These are phyloP conservation scores for Populus tomentosa DNA, from an alignment of 441 rosid genomes.

Conservation along the genomic window DNA sequence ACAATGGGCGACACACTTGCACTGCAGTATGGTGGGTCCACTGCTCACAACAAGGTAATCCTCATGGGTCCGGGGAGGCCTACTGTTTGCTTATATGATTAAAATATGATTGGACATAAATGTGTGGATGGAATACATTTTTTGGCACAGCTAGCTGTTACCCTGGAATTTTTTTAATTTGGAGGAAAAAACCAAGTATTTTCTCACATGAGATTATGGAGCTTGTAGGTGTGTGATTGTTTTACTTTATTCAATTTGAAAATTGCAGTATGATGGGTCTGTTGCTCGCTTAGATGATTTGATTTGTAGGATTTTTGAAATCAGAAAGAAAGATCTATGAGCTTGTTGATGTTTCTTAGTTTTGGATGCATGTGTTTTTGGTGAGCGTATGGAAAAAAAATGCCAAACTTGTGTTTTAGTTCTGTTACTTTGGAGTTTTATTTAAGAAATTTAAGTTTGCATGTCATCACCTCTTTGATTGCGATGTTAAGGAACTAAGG, in stretches of 20 bases:
- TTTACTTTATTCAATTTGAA: not conserved
- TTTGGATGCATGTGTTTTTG: not conserved
- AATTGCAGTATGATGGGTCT: not conserved
- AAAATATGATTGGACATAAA: not conserved
- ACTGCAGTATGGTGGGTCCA: conserved; percentile 96
- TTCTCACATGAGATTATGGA: not conserved
- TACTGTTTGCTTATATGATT: not conserved
- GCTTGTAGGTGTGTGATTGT: not conserved
- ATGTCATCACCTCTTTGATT: not conserved
- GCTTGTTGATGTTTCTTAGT: not conserved
- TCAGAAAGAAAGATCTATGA: not conserved
- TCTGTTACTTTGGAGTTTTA: not conserved
- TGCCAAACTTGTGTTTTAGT: too few relatives aligned
- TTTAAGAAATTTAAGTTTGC: not conserved
- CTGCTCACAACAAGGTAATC: conserved; percentile 96
- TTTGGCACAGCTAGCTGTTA: too few relatives aligned
- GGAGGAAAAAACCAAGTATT: too few relatives aligned
- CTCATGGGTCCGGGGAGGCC: not conserved
- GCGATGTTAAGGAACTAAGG: not conserved
- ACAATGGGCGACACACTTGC: conserved; percentile 99
- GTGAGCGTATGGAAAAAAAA: not conserved
- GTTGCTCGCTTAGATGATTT: not conserved
- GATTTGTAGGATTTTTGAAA: not conserved
- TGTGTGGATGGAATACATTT: not conserved
- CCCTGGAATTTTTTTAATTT: too few relatives aligned